phyloP scores from a whole-genome alignment of 148 eudicot species.

The Amaranthus cruentus region DNA sequence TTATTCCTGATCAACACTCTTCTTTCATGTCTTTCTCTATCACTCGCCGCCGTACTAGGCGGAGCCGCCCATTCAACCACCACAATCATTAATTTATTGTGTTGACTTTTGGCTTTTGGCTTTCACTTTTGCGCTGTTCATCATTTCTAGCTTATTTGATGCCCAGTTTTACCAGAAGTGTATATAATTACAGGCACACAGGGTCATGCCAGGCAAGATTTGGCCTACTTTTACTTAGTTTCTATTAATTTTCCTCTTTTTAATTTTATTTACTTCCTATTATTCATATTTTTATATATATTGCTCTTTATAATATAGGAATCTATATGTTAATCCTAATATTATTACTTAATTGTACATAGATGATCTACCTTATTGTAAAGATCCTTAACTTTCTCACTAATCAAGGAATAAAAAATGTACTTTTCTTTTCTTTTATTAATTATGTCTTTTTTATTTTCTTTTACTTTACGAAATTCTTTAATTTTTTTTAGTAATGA shows the following conservation, averaged over 20 bases:
- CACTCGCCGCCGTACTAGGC: conserved; percentile 16
- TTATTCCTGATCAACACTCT: too few species aligned
- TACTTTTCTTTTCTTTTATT: neutral
- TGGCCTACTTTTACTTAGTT: conserved; percentile 7
- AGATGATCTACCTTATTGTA: neutral
- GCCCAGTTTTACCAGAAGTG: conserved; percentile 11
- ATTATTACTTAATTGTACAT: neutral
- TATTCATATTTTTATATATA: neutral
- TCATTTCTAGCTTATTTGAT: neutral
- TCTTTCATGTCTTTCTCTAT: neutral
- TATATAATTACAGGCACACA: conserved; percentile 37
- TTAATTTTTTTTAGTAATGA: too few species aligned
- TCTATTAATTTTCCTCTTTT: neutral
- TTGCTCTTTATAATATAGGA: neutral
- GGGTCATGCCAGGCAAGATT: conserved; percentile 47
- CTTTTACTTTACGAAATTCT: too few species aligned
- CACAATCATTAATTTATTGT: neutral
- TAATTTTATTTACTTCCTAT: neutral
- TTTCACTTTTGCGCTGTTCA: neutral
- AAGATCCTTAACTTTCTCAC: too few species aligned
- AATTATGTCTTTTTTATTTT: too few species aligned
- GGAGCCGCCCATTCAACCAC: conserved; percentile 25
- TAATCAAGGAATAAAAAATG: neutral
- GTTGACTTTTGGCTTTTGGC: neutral
- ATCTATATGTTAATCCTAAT: neutral